Percentiles rank a stretch among this genome's conserved stretches.
Conservation (phyloP, 306 rosid species). For the Betula pendula region DNA sequence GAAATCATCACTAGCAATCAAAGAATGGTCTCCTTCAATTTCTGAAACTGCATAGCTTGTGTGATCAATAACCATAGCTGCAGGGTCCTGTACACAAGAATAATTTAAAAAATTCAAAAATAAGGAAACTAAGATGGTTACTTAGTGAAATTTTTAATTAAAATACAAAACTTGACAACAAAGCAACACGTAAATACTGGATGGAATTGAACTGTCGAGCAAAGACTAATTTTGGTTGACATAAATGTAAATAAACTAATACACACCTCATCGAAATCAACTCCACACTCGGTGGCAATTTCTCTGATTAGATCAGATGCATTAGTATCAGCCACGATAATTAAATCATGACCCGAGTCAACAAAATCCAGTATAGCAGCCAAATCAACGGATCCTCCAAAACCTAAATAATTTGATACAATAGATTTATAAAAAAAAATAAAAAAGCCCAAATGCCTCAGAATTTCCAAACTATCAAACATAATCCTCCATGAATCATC, state of each 20-base stretch:
- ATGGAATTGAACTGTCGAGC: neutral
- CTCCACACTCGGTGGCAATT: slow-evolving; percentile 83
- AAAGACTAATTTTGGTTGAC: neutral
- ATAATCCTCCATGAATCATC: neutral
- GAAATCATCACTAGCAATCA: slow-evolving; percentile 84
- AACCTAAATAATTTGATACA: slow-evolving; percentile 47
- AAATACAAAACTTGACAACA: neutral
- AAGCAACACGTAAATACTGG: neutral
- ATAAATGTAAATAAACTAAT: neutral
- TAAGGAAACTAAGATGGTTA: neutral
- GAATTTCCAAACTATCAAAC: neutral
- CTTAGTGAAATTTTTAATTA: neutral
- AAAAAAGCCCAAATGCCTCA: neutral
- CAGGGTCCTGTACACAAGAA: slow-evolving; percentile 50
- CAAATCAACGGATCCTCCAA: slow-evolving; percentile 85
- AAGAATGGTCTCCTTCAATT: slow-evolving; percentile 82
- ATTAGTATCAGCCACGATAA: slow-evolving; percentile 69
- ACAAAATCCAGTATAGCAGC: slow-evolving; percentile 87
- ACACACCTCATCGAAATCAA: slow-evolving; percentile 94
- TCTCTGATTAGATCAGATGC: slow-evolving; percentile 90
- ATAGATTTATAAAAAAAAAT: neutral
- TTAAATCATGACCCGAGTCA: slow-evolving; percentile 94
- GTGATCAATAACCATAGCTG: slow-evolving; percentile 84
- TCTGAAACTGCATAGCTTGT: slow-evolving; percentile 75
- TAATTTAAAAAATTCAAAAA: neutral